Evolutionary conservation across 441 rosid species (phyloP).

Genomic region (Omphalea diandra): DNA sequence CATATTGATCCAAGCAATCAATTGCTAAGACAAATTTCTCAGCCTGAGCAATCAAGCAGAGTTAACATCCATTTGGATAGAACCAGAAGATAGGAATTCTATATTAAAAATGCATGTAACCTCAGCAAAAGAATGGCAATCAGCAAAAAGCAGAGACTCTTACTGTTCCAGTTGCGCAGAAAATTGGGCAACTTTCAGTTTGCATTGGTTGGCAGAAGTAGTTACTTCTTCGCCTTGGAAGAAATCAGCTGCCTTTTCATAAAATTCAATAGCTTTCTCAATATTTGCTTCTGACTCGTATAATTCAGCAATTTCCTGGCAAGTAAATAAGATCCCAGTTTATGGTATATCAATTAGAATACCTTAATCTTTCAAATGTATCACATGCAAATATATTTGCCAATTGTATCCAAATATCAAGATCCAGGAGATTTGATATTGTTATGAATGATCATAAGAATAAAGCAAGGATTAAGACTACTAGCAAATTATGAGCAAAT

Average conservation of each 20-base stretch:
- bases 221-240: conserved; percentile 88
- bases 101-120: conserved; percentile 7
- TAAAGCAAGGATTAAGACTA: background rate
- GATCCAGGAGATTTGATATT: conserved; percentile 5
- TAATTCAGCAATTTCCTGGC: conserved; percentile 91
- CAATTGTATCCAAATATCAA: background rate
- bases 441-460: background rate
- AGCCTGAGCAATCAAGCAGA: background rate
- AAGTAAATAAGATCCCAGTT: background rate
- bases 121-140: conserved; percentile 2
- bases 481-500: background rate
- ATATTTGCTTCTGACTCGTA: conserved; percentile 74
- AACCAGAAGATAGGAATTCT: background rate
- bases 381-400: background rate
- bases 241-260: conserved; percentile 91
- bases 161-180: conserved; percentile 90
- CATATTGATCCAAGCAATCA: conserved; percentile 1
- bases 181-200: conserved; percentile 91
- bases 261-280: conserved; percentile 70
- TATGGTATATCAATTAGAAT: background rate
- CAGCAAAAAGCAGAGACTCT: conserved; percentile 26
- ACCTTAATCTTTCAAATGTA: background rate
- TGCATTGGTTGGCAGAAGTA: conserved; percentile 98
- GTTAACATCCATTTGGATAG: background rate
- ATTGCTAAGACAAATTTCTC: background rate